phyloP scores from a whole-genome alignment of 352 stramenopile genomes.

The Globisporangium takayamanum region DNA sequence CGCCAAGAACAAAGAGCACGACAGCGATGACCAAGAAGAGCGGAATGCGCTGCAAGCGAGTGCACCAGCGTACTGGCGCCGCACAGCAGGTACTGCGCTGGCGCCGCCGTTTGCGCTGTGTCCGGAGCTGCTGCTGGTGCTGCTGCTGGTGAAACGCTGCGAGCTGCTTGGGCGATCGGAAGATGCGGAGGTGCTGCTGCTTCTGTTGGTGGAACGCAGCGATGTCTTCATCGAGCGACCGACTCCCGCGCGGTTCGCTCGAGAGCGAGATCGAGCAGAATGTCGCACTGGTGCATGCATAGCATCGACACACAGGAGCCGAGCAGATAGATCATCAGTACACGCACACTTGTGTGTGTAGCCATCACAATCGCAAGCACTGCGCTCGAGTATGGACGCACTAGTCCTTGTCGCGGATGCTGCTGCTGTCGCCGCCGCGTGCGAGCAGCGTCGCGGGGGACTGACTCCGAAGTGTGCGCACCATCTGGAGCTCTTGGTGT shows the following conservation, averaged over 20 bases:
- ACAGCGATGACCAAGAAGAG: conserved; percentile 28
- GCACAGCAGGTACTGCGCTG: not conserved
- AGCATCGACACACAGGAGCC: not conserved
- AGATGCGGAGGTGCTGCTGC: not conserved
- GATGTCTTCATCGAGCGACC: conserved; percentile 31
- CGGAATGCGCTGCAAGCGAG: conserved; percentile 9
- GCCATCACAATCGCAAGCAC: not conserved
- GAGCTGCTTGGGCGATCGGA: conserved; percentile 6
- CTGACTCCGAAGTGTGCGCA: not conserved
- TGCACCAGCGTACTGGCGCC: too few species aligned
- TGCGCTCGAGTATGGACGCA: conserved; percentile 14
- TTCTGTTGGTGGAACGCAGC: conserved; percentile 10
- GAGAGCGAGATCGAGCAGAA: conserved; percentile 63
- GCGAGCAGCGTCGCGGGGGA: conserved; percentile 6
- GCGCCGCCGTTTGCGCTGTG: not conserved
- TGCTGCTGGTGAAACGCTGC: conserved; percentile 12
- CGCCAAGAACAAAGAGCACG: conserved; percentile 30
- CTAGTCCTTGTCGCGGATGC: conserved; percentile 23
- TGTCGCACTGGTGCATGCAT: conserved; percentile 21
- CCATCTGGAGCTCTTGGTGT: not conserved
- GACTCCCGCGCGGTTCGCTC: conserved; percentile 36
- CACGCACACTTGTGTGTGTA: not conserved
- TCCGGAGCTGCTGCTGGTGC: conserved; percentile 15
- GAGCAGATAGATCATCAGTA: not conserved
- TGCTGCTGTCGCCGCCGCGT: conserved; percentile 3